Evolutionary conservation across 2,329 filamentous ascomycete species (phyloP).

Genomic region (Elsinoe batatas): DNA sequence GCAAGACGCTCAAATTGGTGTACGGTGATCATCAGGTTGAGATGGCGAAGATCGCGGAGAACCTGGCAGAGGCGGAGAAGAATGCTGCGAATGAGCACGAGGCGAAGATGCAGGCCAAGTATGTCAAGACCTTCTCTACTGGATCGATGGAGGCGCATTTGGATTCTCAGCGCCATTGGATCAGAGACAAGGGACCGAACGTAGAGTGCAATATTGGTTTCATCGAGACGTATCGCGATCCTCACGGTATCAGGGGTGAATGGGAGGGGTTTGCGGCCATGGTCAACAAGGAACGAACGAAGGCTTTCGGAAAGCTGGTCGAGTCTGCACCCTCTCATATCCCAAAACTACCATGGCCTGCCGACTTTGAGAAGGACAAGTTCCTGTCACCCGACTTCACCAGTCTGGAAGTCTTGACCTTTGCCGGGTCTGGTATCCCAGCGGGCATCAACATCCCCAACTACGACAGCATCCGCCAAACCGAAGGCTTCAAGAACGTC

Average conservation of each 20-base stretch:
- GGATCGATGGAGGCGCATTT: slow-evolving; percentile 43
- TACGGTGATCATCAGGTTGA: slow-evolving; percentile 39
- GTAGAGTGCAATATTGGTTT: slow-evolving; percentile 47
- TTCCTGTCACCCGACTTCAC: slow-evolving; percentile 96
- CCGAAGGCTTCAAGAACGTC: slow-evolving; percentile 84
- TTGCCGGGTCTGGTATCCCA: slow-evolving; percentile 55
- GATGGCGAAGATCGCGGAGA: slow-evolving; percentile 37
- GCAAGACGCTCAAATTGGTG: slow-evolving; percentile 37
- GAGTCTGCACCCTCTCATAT: slow-evolving; percentile 73
- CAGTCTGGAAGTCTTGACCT: slow-evolving; percentile 80
- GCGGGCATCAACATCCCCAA: slow-evolving; percentile 45
- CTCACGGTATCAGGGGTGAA: slow-evolving; percentile 44
- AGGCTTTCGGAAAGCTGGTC: slow-evolving; percentile 78
- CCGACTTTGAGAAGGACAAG: slow-evolving; percentile 89
- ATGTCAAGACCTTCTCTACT: slow-evolving; percentile 41
- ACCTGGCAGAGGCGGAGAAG: slow-evolving; percentile 39
- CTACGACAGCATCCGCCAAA: slow-evolving; percentile 70
- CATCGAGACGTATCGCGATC: slow-evolving; percentile 47
- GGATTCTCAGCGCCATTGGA: slow-evolving; percentile 44
- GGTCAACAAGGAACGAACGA: slow-evolving; percentile 84
- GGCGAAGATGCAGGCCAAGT: slow-evolving; percentile 31
- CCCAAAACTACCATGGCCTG: slow-evolving; percentile 76
- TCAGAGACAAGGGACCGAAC: slow-evolving; percentile 41
- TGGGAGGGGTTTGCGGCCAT: slow-evolving; percentile 47
- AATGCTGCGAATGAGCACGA: slow-evolving; percentile 38